Evolutionary conservation across 768 basidiomycete species (phyloP).

Genomic region (Baorangia bicolor): DNA sequence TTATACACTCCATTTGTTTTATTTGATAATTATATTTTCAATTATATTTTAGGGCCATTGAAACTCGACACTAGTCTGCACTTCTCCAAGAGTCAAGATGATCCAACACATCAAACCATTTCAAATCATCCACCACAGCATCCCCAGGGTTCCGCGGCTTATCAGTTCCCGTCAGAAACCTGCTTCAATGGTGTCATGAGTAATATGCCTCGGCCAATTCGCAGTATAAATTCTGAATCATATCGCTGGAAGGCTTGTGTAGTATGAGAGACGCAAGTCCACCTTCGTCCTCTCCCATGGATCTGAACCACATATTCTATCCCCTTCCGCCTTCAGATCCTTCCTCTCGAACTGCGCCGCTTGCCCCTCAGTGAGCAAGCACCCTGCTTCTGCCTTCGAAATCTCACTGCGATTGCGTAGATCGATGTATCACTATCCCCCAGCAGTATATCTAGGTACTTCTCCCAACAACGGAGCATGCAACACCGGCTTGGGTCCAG

Average conservation of each 20-base stretch:
- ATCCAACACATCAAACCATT: too few species aligned
- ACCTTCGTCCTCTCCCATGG: not conserved
- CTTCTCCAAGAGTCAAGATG: too few species aligned
- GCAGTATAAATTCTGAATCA: not conserved
- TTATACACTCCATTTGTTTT: too few species aligned
- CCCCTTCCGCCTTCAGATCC: accelerated
- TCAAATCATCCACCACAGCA: too few species aligned
- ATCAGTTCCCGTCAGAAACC: not conserved
- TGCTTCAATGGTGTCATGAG: too few species aligned
- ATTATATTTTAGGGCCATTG: too few species aligned
- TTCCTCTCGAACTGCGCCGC: not conserved
- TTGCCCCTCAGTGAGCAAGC: not conserved
- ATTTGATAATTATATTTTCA: too few species aligned
- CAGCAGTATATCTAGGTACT: not conserved
- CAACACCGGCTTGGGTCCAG: not conserved
- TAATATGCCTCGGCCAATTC: not conserved
- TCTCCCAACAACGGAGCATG: not conserved
- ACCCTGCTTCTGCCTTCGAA: too few species aligned
- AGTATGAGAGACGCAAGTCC: not conserved
- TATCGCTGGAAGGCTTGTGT: constrained; percentile 8
- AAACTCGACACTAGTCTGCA: too few species aligned
- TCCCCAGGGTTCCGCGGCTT: not conserved
- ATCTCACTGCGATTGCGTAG: not conserved
- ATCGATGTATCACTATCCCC: not conserved
- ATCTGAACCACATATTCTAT: not conserved